Conservation (phyloP, 2,329 filamentous ascomycete genomes). For the Penicillium paneum region DNA sequence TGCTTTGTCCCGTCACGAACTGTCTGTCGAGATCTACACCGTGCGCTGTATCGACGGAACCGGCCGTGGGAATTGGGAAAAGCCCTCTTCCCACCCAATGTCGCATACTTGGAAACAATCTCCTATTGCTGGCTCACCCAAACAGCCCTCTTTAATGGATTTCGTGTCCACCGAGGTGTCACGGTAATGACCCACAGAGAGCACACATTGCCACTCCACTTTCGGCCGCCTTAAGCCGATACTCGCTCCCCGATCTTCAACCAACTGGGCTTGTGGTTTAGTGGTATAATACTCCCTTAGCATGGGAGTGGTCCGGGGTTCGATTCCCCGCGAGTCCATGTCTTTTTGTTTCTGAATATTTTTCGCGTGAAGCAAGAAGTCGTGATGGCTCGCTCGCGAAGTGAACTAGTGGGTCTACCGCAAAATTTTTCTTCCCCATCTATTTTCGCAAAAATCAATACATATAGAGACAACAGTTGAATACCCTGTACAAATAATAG, state of each 20-base stretch:
- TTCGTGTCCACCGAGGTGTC: conserved; percentile 9
- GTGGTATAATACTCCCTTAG: conserved; percentile 50
- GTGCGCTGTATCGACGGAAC: conserved; percentile 18
- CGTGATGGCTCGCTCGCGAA: background rate
- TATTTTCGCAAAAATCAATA: background rate
- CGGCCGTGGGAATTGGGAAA: conserved; percentile 11
- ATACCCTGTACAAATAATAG: conserved; percentile 5
- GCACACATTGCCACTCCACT: conserved; percentile 3
- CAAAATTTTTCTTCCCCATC: background rate
- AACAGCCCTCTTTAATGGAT: conserved; percentile 26
- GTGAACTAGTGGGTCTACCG: background rate
- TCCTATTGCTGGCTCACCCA: background rate
- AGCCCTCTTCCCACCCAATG: conserved; percentile 6
- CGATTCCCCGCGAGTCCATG: conserved; percentile 50
- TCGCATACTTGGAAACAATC: conserved; percentile 26
- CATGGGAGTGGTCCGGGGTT: conserved; percentile 50
- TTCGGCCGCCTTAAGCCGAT: conserved; percentile 1
- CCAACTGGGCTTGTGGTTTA: conserved; percentile 42
- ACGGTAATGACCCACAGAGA: background rate
- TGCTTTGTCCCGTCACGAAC: conserved; percentile 25
- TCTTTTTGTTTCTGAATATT: conserved; percentile 4
- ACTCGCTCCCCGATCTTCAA: background rate
- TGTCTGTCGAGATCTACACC: conserved; percentile 24
- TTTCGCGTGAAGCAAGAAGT: background rate
- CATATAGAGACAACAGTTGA: background rate